Conservation (phyloP, 2,329 filamentous ascomycete species). For the Alternaria panax region DNA sequence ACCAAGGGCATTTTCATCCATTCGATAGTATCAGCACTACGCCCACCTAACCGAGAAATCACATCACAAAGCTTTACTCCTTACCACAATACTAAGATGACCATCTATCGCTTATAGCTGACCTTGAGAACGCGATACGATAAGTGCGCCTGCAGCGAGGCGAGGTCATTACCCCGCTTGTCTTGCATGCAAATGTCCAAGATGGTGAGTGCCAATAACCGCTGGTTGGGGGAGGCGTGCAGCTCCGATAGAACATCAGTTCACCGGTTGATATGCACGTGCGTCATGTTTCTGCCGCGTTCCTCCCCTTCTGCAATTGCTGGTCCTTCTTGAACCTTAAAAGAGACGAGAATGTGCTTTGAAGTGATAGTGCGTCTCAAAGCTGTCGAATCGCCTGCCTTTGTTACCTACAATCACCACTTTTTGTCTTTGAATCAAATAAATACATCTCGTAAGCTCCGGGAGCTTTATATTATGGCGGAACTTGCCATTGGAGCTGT, state of each 20-base stretch:
- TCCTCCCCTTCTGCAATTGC: not conserved
- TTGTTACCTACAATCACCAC: not conserved
- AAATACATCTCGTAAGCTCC: not conserved
- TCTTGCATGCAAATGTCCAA: not conserved
- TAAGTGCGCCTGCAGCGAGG: not conserved
- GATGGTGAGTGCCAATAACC: not conserved
- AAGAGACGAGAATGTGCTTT: not conserved
- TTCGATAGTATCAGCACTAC: not conserved
- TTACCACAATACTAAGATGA: not conserved
- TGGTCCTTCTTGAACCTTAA: too few species aligned
- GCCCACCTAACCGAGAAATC: not conserved
- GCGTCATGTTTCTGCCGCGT: not conserved
- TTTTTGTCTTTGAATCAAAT: not conserved
- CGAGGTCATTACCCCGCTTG: not conserved
- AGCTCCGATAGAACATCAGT: not conserved
- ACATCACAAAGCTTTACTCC: not conserved
- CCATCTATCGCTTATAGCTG: not conserved
- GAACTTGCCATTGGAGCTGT: not conserved
- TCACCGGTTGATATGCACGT: not conserved
- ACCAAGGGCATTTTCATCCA: not conserved
- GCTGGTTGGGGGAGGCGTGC: not conserved
- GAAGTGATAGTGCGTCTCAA: not conserved
- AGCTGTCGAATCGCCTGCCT: not conserved
- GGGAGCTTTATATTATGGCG: not conserved
- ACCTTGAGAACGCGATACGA: not conserved